These are phyloP conservation scores for Conidiobolus incongruus DNA, from an alignment of 371 early-diverging fungal genomes.

Conservation along the genomic window DNA sequence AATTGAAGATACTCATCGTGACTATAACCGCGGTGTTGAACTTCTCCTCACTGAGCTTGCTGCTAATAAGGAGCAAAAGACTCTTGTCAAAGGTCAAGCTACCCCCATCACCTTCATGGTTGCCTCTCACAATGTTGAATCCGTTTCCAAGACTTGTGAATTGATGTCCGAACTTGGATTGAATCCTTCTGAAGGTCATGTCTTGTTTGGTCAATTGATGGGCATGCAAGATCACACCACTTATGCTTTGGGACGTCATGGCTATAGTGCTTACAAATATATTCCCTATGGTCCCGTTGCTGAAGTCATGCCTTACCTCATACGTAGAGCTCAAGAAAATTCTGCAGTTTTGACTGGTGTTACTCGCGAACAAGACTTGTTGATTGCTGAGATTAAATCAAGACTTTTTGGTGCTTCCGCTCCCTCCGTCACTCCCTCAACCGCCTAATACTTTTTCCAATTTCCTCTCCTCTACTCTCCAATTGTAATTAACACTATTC, in stretches of 20 bases:
- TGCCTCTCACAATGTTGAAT: slow-evolving; percentile 80
- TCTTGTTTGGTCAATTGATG: slow-evolving; percentile 81
- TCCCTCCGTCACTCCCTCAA: too few species aligned
- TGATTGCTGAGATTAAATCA: slow-evolving; percentile 21
- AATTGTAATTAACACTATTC: too few species aligned
- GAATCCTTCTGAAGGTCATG: slow-evolving; percentile 23
- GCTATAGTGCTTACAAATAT: slow-evolving; percentile 72
- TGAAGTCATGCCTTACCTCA: slow-evolving; percentile 82
- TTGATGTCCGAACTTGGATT: slow-evolving; percentile 37
- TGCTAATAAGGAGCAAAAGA: too few species aligned
- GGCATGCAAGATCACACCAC: slow-evolving; percentile 73
- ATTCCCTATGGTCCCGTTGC: slow-evolving; percentile 78
- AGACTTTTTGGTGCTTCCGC: too few species aligned
- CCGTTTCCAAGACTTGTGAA: slow-evolving; percentile 36
- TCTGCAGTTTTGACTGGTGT: slow-evolving; percentile 35
- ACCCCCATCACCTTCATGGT: slow-evolving; percentile 52
- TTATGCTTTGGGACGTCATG: slow-evolving; percentile 46
- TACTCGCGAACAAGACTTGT: slow-evolving; percentile 17
- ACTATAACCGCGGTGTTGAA: too few species aligned
- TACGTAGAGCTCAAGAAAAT: slow-evolving; percentile 92
- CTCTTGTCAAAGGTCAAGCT: slow-evolving; percentile 7
- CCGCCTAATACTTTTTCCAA: too few species aligned
- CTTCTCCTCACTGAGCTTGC: too few species aligned
- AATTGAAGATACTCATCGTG: too few species aligned
- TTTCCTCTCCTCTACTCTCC: too few species aligned